Evolutionary conservation across 495 filamentous ascomycete genomes (phyloP).

Genomic region (Halenospora varia): DNA sequence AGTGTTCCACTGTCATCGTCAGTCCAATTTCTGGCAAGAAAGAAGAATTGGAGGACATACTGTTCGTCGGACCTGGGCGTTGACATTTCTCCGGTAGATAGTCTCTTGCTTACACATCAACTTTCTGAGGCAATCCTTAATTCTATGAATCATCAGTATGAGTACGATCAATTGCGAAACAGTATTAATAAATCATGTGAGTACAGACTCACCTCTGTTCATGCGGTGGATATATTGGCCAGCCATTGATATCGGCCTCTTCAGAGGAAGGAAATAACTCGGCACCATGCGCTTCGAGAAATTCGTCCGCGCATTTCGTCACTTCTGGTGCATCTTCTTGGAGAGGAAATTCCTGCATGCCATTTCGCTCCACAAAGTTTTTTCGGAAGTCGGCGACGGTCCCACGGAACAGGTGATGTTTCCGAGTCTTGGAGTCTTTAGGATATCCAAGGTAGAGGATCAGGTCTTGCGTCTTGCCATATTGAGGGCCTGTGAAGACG

Average conservation of each 20-base stretch:
- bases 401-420: too few species aligned
- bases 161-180: too few species aligned
- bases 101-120: neutral
- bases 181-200: too few species aligned
- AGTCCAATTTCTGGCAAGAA: neutral
- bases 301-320: neutral
- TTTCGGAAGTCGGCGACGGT: neutral
- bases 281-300: neutral
- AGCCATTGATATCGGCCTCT: neutral
- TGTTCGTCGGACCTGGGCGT: neutral
- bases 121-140: neutral
- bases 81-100: neutral
- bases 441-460: too few species aligned
- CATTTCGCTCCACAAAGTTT: neutral
- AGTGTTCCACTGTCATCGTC: neutral
- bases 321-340: neutral
- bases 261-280: neutral
- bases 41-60: neutral
- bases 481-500: too few species aligned
- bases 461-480: too few species aligned
- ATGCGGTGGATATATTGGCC: neutral
- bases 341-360: neutral
- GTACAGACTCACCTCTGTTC: neutral
- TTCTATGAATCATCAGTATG: neutral
- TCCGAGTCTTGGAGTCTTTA: too few species aligned